Conservation (phyloP, 176 grass and related monocot genomes). For the Aegilops speltoides region DNA sequence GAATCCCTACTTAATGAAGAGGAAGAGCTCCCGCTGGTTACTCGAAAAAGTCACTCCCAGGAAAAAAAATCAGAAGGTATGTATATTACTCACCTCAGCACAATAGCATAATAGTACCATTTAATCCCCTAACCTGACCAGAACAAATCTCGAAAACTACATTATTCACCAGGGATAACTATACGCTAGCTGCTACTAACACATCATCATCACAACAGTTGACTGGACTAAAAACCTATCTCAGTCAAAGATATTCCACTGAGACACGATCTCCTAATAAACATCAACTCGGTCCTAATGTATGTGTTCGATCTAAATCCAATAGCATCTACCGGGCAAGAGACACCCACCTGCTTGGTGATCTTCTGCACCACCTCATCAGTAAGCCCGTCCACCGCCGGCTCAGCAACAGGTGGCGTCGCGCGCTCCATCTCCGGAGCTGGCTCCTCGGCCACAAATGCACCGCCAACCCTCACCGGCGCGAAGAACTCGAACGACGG, state of each 20-base stretch:
- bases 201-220: neutral
- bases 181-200: neutral
- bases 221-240: neutral
- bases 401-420: constrained; percentile 12
- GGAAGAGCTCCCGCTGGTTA: neutral
- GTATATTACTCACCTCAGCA: constrained; percentile 3
- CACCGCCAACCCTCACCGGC: neutral
- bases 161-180: neutral
- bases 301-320: neutral
- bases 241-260: neutral
- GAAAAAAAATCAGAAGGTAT: neutral
- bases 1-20: neutral
- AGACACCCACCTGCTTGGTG: constrained; percentile 65
- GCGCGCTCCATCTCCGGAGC: constrained; percentile 30
- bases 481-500: constrained; percentile 65
- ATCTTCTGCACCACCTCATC: constrained; percentile 81
- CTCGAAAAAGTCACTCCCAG: neutral
- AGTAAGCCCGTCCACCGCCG: constrained; percentile 41
- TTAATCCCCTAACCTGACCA: neutral
- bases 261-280: neutral
- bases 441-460: constrained; percentile 46
- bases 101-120: neutral
- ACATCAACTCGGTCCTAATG: neutral
- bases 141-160: neutral
- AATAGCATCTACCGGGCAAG: neutral